Conservation (phyloP, 2,329 filamentous ascomycete species). For the Cordyceps cicadae region DNA sequence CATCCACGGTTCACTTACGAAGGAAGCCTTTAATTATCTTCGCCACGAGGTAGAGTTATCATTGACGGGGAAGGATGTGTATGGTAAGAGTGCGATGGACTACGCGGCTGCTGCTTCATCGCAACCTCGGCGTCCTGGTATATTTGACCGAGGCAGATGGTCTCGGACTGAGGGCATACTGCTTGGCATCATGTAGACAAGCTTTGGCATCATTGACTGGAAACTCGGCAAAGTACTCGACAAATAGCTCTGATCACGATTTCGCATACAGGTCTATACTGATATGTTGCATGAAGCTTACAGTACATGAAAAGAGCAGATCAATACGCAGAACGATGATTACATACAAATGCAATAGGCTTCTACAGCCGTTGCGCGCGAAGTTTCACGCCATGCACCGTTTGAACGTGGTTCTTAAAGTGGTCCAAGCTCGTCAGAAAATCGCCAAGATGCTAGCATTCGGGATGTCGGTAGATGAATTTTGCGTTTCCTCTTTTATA, state of each 20-base stretch:
- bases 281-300: slow-evolving; percentile 5
- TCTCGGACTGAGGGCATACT: background rate
- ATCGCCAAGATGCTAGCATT: no score
- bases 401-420: no score
- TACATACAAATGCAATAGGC: no score
- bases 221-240: background rate
- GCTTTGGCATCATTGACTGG: background rate
- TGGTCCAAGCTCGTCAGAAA: no score
- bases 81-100: background rate
- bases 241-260: background rate
- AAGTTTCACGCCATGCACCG: no score
- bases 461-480: no score
- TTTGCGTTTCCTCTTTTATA: no score
- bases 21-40: background rate
- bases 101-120: background rate
- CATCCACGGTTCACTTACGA: background rate
- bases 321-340: no score
- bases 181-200: background rate
- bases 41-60: background rate
- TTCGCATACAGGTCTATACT: background rate
- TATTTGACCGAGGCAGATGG: background rate
- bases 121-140: background rate
- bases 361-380: no score
- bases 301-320: no score
- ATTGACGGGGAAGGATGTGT: background rate